Evolutionary conservation across 2,329 filamentous ascomycete species (phyloP), one percentile per base, ranked within the genome.

Genomic region (Colletotrichum godetiae): DNA sequence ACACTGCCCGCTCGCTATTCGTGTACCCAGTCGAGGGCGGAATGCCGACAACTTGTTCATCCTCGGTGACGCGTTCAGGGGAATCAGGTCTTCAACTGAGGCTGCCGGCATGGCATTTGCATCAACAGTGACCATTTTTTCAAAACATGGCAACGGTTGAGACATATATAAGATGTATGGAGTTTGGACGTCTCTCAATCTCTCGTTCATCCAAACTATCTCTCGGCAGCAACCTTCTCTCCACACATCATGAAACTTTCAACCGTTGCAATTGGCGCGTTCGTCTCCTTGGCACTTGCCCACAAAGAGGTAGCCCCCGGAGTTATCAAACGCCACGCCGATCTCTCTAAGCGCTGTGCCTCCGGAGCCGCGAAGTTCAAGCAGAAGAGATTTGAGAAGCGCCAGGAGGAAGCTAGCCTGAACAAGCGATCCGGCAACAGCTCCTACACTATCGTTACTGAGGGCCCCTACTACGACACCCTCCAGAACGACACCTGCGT

Each of bases 401-500:
- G 61, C 4, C 46, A 64, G 11, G 42, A 64, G n/a, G 42, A 46
- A 5, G 13, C 24, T 10, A 37, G 49, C 13, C 46, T 53, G 7
- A 29, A 35, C 12, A 46, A 29, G 19, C 52, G 61, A 37, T 64
- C 61, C 12, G 61, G 61, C 31, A 64, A 64, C 61, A 64, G 61
- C 31, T 33, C 24, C n/a, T 15, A 46, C 60, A 64, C 61, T 19
- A 64, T 64, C 46, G 61, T 64, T 5, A 64, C 61, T 19, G 61
- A 64, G 46, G 42, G 42, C 12, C 61, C 61, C 5, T 64, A 64
- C 61, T 53, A 64, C n/a, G 61, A 64, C 19, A 24, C 49, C 11
- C 61, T 64, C 3, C 33, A 66, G 35, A 82, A 83, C 71, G 78
- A 79, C 15, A 83, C 82, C 27, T 88, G 86, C 68, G 81, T 87